phyloP scores from a whole-genome alignment of 352 stramenopile species.

The Ophiocytium majus region DNA sequence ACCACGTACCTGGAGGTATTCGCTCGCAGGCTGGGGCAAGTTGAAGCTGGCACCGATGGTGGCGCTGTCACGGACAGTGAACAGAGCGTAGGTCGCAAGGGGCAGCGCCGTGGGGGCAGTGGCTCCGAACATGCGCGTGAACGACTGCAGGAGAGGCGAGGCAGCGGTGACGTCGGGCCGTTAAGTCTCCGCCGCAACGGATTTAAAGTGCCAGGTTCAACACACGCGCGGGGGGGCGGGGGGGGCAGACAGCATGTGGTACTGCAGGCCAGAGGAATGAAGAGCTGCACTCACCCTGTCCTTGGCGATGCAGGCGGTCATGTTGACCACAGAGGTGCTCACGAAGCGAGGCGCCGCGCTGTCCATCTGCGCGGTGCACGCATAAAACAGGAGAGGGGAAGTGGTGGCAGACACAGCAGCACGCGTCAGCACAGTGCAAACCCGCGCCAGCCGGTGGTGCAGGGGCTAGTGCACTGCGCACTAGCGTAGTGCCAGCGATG shows the following conservation, averaged over 20 bases:
- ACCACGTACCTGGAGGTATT: conserved; percentile 64
- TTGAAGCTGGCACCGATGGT: conserved; percentile 82
- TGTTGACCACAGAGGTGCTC: conserved; percentile 78
- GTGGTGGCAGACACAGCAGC: neutral
- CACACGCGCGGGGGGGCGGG: too few species aligned
- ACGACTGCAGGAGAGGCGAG: conserved; percentile 62
- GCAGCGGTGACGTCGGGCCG: too few species aligned
- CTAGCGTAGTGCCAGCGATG: too few species aligned
- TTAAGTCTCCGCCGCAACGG: too few species aligned
- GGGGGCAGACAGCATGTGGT: too few species aligned
- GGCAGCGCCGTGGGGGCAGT: conserved; percentile 71
- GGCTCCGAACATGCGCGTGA: conserved; percentile 82
- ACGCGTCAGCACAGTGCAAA: too few species aligned
- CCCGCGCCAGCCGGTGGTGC: too few species aligned
- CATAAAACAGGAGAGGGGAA: neutral
- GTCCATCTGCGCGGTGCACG: conserved; percentile 54
- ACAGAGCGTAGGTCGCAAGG: conserved; percentile 73
- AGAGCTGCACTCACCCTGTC: conserved; percentile 63
- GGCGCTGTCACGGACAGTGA: conserved; percentile 75
- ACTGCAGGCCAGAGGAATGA: too few species aligned
- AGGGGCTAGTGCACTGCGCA: too few species aligned
- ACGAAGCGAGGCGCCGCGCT: conserved; percentile 81
- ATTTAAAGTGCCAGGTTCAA: too few species aligned
- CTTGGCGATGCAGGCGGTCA: conserved; percentile 82
- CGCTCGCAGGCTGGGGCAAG: conserved; percentile 68